Conservation (phyloP, 345 rosid genomes). For the Bretschneidera sinensis region DNA sequence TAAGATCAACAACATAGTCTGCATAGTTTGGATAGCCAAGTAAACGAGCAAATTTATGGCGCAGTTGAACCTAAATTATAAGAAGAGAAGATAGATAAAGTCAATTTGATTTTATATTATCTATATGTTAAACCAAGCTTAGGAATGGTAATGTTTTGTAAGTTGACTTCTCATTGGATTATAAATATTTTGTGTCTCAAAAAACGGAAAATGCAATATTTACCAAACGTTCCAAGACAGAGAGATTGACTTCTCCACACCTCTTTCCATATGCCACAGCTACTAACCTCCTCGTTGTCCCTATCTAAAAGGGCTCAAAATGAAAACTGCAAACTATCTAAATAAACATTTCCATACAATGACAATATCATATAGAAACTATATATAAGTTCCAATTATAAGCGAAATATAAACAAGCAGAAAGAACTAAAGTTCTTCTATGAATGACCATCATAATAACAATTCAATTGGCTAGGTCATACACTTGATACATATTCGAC, state of each 20-base stretch:
- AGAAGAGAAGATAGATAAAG: constrained; percentile 4
- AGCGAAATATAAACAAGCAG: not conserved
- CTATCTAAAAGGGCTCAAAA: constrained; percentile 54
- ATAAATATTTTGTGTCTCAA: not conserved
- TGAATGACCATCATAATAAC: not conserved
- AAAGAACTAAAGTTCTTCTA: not conserved
- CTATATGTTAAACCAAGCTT: not conserved
- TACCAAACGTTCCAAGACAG: constrained; percentile 77
- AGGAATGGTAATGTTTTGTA: constrained; percentile 3
- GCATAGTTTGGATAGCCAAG: constrained; percentile 87
- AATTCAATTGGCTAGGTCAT: not conserved
- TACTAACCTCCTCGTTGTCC: constrained; percentile 74
- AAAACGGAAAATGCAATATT: constrained; percentile 6
- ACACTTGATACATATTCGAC: not conserved
- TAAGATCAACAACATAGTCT: constrained; percentile 66
- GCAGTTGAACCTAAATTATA: constrained; percentile 61
- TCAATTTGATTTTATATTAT: no score
- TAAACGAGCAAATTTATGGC: constrained; percentile 79
- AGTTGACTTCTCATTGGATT: not conserved
- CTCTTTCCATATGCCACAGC: constrained; percentile 80
- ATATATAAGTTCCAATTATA: not conserved
- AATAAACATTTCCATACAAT: constrained; percentile 6
- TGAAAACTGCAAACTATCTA: constrained; percentile 14
- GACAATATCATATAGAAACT: constrained; percentile 11
- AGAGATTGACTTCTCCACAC: constrained; percentile 73